These are phyloP conservation scores for Gynochthodes officinalis DNA, from an alignment of 257 asterid genomes.

Conservation along the genomic window DNA sequence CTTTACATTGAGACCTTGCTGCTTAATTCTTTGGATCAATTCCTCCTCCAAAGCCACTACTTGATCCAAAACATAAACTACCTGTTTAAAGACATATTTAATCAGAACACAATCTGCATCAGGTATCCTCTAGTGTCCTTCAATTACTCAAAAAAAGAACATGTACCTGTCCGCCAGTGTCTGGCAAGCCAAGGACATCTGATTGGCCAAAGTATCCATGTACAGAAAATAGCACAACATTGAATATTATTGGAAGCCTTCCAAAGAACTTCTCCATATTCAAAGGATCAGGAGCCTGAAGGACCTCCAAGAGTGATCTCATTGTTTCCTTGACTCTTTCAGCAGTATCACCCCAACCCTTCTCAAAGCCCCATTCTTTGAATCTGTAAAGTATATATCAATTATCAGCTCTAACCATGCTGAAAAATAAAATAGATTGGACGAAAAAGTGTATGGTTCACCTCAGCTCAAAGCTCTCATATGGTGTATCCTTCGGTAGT, in stretches of 20 bases:
- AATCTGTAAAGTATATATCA: slow-evolving; percentile 41
- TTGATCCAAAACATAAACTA: slow-evolving; percentile 95
- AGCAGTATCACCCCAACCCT: slow-evolving; percentile 91
- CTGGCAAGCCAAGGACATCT: slow-evolving; percentile 91
- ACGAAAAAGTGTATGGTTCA: slow-evolving; percentile 19
- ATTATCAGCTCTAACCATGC: not conserved
- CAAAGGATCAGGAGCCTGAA: slow-evolving; percentile 83
- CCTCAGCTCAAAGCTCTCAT: slow-evolving; percentile 74
- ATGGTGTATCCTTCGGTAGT: slow-evolving; percentile 68
- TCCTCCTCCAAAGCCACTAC: slow-evolving; percentile 88
- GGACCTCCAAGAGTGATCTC: slow-evolving; percentile 67
- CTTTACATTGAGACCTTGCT: slow-evolving; percentile 78
- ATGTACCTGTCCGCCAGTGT: slow-evolving; percentile 91
- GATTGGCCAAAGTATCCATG: slow-evolving; percentile 94
- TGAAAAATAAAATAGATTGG: not conserved
- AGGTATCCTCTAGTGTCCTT: not conserved
- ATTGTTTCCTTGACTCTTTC: slow-evolving; percentile 71
- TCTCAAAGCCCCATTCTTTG: slow-evolving; percentile 88
- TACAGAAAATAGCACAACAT: slow-evolving; percentile 70
- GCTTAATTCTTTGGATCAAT: slow-evolving; percentile 70
- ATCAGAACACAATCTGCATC: not conserved
- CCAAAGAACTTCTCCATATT: slow-evolving; percentile 59
- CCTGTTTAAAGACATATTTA: slow-evolving; percentile 34
- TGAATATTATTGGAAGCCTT: slow-evolving; percentile 72
- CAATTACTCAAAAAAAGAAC: not conserved